Evolutionary conservation across 208 protist species (phyloP), one percentile per base, ranked within the genome.

Genomic region (Zelonia costaricensis): DNA sequence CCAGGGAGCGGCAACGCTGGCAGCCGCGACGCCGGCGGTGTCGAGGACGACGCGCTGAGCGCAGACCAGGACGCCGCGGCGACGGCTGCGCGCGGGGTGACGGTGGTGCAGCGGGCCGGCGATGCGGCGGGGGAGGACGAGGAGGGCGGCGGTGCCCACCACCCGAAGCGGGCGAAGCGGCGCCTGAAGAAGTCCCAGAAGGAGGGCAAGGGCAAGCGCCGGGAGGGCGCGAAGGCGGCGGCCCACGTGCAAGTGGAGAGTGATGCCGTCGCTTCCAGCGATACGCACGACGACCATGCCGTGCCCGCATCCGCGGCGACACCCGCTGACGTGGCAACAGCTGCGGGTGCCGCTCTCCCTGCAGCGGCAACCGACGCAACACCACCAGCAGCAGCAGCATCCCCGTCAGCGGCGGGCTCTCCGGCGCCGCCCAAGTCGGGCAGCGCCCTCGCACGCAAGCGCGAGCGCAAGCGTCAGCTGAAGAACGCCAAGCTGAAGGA

Each of bases 111-210:
- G 33, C 47, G 42, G 20, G 44, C 27, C 13, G 45, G 69, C 52
- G 63, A 69, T 48, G 58, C 53, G 31, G 33, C 36, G 15, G 52
- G 33, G 7, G 56, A 64, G 35, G 43, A 63, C 12, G 70, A 53
- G 18, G 62, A 73, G n/a, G 62, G n/a, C n/a, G n/a, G n/a, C n/a
- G n/a, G n/a, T n/a, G n/a, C 64, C 15, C 58, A 40, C n/a, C 35
- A 73, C 23, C 64, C 55, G n/a, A 67, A 48, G 28, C 23, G 54
- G 12, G 74, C 74, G 12, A 72, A 72, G 60, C 69, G 74, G 9
- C 68, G 63, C 5, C 51, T 73, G 18, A 76, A 70, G 69, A 63
- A 62, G 69, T 23, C 25, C 16, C 59, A 45, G 40, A 48, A 55
- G 49, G 22, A 30, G 39, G 33, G 35, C 8, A 23, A 39, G 54